Percentiles rank a stretch among this genome's conserved stretches.
Evolutionary conservation across 371 early-diverging fungal genomes (phyloP).

Genomic region (Mortierella polycephala): DNA sequence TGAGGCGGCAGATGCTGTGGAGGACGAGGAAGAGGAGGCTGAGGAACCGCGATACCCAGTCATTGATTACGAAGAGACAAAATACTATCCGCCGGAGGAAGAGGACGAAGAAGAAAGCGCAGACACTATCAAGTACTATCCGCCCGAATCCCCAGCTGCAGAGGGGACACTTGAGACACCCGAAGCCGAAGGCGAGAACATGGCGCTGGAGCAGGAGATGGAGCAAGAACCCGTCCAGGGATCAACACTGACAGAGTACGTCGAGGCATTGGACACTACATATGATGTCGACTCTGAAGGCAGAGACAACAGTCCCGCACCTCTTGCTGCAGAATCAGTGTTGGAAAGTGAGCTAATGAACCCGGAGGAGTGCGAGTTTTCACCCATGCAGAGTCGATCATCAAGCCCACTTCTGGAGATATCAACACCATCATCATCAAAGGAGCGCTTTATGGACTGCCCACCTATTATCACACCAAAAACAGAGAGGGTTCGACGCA

Average conservation of each 20-base stretch:
- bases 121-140: conserved; percentile 37
- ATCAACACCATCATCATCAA: background rate
- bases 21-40: conserved; percentile 1
- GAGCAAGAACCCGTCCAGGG: background rate
- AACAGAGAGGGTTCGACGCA: conserved; percentile 3
- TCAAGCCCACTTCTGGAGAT: conserved; percentile 1
- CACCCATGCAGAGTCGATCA: conserved; percentile 27
- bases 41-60: conserved; percentile 2
- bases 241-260: background rate
- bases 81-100: conserved; percentile 17
- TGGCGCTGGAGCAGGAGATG: conserved; percentile 1
- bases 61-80: conserved; percentile 11
- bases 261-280: background rate
- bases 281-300: conserved; percentile 7
- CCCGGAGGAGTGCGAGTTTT: conserved; percentile 25
- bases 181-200: background rate
- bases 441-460: conserved; percentile 21
- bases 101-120: conserved; percentile 26
- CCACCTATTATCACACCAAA: conserved; percentile 20
- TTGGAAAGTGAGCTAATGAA: conserved; percentile 5
- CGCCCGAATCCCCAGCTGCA: conserved; percentile 20
- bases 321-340: conserved; percentile 4
- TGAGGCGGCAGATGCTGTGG: conserved; percentile 6
- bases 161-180: conserved; percentile 1
- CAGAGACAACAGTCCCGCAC: conserved; percentile 11